Evolutionary conservation across 2,329 filamentous ascomycete genomes (phyloP).

Genomic region (Calonectria crousiana): DNA sequence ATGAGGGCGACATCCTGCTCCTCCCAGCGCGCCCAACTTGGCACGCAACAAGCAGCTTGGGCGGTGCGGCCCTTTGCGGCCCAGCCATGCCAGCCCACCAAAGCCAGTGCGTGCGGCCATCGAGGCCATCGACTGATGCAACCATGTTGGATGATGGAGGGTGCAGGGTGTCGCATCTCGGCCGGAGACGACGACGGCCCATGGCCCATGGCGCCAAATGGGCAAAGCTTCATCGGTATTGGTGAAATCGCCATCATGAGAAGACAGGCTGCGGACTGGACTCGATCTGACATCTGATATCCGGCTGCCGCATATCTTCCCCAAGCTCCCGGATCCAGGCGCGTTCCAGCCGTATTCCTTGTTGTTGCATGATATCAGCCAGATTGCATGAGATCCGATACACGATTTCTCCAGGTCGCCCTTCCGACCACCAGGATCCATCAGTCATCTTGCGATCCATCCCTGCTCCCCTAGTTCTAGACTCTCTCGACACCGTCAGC

Average conservation of each 20-base stretch:
- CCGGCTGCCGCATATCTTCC: background rate
- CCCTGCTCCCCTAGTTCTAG: background rate
- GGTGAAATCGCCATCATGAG: constrained; percentile 32
- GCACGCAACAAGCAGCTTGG: background rate
- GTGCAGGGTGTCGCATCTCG: constrained; percentile 22
- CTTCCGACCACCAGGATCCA: constrained; percentile 1
- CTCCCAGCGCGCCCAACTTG: constrained; percentile 33
- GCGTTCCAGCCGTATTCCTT: constrained; percentile 9
- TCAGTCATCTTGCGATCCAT: background rate
- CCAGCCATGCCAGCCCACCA: background rate
- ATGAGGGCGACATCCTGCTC: constrained; percentile 35
- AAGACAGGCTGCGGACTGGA: constrained; percentile 24
- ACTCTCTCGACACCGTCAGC: background rate
- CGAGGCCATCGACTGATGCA: constrained; percentile 35
- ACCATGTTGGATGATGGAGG: constrained; percentile 16
- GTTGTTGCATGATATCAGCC: constrained; percentile 19
- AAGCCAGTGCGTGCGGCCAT: constrained; percentile 5
- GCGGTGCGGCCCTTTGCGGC: constrained; percentile 11
- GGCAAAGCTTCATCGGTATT: constrained; percentile 23
- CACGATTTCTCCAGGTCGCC: background rate
- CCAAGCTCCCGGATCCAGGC: constrained; percentile 14
- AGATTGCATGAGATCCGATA: constrained; percentile 28
- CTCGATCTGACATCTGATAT: constrained; percentile 23
- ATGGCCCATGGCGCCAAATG: constrained; percentile 26
- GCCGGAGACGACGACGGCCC: constrained; percentile 22